phyloP scores from a whole-genome alignment of 2,329 filamentous ascomycete genomes.

The Sordariomycetes sp. region DNA sequence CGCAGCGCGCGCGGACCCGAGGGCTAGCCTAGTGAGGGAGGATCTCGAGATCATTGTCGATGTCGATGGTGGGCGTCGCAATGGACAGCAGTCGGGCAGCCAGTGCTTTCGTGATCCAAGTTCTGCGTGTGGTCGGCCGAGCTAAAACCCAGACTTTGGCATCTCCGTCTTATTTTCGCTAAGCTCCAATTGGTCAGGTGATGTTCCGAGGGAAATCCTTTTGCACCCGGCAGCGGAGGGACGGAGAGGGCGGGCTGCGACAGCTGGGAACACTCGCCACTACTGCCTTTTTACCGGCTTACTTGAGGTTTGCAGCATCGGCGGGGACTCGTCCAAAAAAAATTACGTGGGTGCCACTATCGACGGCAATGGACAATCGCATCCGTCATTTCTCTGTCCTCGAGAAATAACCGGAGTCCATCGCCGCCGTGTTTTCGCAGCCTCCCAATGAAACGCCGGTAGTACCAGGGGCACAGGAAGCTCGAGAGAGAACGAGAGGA shows the following conservation, averaged over 20 bases:
- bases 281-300: not conserved
- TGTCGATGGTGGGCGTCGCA: conserved; percentile 38
- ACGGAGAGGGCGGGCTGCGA: not conserved
- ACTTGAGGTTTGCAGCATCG: not conserved
- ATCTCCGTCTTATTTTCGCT: conserved; percentile 6
- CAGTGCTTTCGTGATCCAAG: conserved; percentile 5
- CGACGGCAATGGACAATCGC: conserved; percentile 19
- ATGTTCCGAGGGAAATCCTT: conserved; percentile 5
- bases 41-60: conserved; percentile 51
- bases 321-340: not conserved
- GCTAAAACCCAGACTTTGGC: conserved; percentile 4
- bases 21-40: conserved; percentile 44
- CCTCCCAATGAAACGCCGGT: conserved; percentile 48
- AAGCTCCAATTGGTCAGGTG: conserved; percentile 6
- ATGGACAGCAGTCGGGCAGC: conserved; percentile 29
- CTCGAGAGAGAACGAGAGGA: conserved; percentile 69
- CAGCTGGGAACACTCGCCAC: not conserved
- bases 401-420: not conserved
- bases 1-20: conserved; percentile 44
- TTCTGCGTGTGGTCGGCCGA: conserved; percentile 2
- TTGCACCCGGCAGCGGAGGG: not conserved
- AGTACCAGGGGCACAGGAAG: conserved; percentile 43
- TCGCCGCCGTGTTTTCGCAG: not conserved
- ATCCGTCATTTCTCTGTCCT: conserved; percentile 1
- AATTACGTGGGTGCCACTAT: not conserved